phyloP scores from a whole-genome alignment of 768 basidiomycete species.

The Amanita rimosa region DNA sequence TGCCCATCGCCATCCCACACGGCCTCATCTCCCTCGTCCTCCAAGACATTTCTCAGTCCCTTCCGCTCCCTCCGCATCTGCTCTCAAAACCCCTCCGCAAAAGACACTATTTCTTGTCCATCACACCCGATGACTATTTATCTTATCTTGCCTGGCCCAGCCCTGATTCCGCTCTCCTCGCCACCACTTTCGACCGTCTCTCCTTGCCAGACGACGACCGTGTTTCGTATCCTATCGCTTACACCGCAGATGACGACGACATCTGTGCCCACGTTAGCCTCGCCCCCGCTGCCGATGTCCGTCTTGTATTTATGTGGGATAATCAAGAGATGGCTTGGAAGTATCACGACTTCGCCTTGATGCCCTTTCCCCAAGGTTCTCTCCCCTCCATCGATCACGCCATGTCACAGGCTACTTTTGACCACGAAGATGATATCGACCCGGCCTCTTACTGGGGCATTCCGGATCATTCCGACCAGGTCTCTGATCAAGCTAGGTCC shows the following conservation, averaged over 20 bases:
- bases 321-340: slow-evolving; percentile 35
- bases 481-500: slow-evolving; percentile 10
- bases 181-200: slow-evolving; percentile 24
- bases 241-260: slow-evolving; percentile 37
- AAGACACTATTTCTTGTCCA: slow-evolving; percentile 52
- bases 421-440: slow-evolving; percentile 25
- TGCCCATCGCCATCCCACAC: slow-evolving; percentile 15
- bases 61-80: slow-evolving; percentile 49
- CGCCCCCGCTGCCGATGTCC: slow-evolving; percentile 26
- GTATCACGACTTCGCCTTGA: slow-evolving; percentile 56
- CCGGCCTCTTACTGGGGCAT: slow-evolving; percentile 63
- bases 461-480: slow-evolving; percentile 31
- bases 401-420: slow-evolving; percentile 16
- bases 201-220: slow-evolving; percentile 25
- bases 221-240: slow-evolving; percentile 16
- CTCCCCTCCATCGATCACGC: slow-evolving; percentile 19
- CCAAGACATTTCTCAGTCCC: slow-evolving; percentile 34
- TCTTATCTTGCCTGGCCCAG: slow-evolving; percentile 66
- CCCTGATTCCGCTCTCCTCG: slow-evolving; percentile 13
- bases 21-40: slow-evolving; percentile 37
- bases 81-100: slow-evolving; percentile 48
- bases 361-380: slow-evolving; percentile 55
- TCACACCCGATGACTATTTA: slow-evolving; percentile 35
- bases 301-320: slow-evolving; percentile 66
- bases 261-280: slow-evolving; percentile 47